Base-by-base conservation (phyloP, 495 filamentous ascomycete species). In the Annulohypoxylon maeteangense region DNA sequence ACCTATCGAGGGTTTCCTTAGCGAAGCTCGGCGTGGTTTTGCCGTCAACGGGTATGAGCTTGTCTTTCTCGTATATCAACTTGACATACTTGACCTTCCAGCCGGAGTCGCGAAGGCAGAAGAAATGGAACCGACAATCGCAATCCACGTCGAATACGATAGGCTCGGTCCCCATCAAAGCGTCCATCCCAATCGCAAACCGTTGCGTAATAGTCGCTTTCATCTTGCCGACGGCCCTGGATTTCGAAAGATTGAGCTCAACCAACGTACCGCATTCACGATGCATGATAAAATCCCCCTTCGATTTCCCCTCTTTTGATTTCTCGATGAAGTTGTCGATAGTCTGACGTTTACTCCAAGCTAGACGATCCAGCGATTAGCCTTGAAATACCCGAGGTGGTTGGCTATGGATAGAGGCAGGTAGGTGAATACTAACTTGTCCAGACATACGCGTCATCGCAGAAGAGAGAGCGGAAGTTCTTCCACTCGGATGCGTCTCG, bases 61-160 rank as follows among this genome's bases (percentile, higher is more conserved):
- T 90, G 78, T 91, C 89, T 81, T 91, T 91, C 76, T 89, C 88
- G 72, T 91, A 91, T 82, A 88, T 89, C 58, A 89, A 84, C 62
- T 88, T 83, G 70, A 89, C 88, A 75, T 86, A 90, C 22, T 79
- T 80, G 25, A 88, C 87, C 71, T 85, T 84, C 88, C 88, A 90
- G 29, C 71, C 70, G 4, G 60, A 7, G 42, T 80, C 47, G 68
- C 85, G 85, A 61, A 87, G 78, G 66, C 85, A 89, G 70, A 89
- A 89, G 78, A 90, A 90, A 65, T 84, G 84, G 70, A 91, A 90
- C 1, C 87, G 86, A 71, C 86, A 89, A 74, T 91, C 88, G 47
- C 82, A 83, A 71, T 90, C 88, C 11, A 88, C 87, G 58, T 90
- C 88, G 31, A 86, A 87, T 55, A 86, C 81, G 50, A 79, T 75